A percentile compares a stretch with the other conserved stretches of the same genome.
Evolutionary conservation across 805 yeast genomes (phyloP).

Genomic region (Kodamaea nitidulidarum): DNA sequence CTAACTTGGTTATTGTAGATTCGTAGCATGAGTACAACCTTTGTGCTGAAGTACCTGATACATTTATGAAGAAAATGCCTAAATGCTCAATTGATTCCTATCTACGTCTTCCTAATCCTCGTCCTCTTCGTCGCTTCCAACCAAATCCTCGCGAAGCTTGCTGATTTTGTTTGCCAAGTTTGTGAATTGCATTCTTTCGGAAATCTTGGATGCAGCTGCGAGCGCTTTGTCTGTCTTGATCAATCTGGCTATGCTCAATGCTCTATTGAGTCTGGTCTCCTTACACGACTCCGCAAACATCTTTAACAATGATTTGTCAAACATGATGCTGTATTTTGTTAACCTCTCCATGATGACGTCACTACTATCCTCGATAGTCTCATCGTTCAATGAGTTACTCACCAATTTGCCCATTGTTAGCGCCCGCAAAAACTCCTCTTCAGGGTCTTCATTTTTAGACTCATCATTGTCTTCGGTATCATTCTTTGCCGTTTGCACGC

Average conservation of each 20-base stretch:
- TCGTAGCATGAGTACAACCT: no score
- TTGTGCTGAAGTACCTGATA: no score
- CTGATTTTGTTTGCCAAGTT: conserved; percentile 36
- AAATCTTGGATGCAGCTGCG: conserved; percentile 78
- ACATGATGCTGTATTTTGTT: conserved; percentile 46
- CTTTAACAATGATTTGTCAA: conserved; percentile 76
- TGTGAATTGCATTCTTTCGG: conserved; percentile 53
- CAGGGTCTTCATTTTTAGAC: conserved; percentile 41
- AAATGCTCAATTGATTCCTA: not conserved
- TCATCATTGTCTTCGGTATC: conserved; percentile 17
- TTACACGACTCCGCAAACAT: conserved; percentile 72
- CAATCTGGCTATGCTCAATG: conserved; percentile 63
- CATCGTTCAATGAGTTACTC: conserved; percentile 46
- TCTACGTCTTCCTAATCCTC: not conserved
- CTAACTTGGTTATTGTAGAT: no score
- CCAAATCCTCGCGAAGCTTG: conserved; percentile 34
- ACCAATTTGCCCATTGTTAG: conserved; percentile 58
- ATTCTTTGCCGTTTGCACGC: conserved; percentile 20
- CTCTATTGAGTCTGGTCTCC: conserved; percentile 59
- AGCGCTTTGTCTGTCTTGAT: conserved; percentile 75
- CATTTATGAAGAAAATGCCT: no score
- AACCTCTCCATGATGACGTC: conserved; percentile 49
- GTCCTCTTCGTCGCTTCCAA: conserved; percentile 8
- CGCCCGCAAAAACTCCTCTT: conserved; percentile 61
- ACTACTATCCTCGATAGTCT: conserved; percentile 24